These are phyloP conservation scores for Tuber melanosporum DNA, from an alignment of 495 filamentous ascomycete species.

Conservation along the genomic window DNA sequence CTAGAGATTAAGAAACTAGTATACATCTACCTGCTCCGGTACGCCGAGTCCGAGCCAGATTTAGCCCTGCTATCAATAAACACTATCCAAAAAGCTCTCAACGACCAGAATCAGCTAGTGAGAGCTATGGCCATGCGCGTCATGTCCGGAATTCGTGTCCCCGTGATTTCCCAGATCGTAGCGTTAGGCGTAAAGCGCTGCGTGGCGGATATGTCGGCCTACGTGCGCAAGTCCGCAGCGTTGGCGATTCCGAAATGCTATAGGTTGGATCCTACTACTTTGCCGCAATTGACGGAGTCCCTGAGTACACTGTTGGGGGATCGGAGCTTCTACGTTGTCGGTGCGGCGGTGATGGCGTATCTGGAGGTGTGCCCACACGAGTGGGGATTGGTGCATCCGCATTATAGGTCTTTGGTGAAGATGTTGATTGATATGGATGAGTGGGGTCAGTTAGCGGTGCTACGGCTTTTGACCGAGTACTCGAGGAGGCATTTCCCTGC, in stretches of 20 bases:
- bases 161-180: constrained; percentile 99
- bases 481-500: constrained; percentile 81
- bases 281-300: constrained; percentile 77
- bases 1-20: constrained; percentile 95
- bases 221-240: constrained; percentile 86
- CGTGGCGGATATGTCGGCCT: constrained; percentile 84
- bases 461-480: constrained; percentile 76
- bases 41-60: constrained; percentile 92
- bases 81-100: constrained; percentile 93
- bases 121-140: constrained; percentile 84
- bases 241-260: constrained; percentile 97
- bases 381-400: constrained; percentile 79
- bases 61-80: constrained; percentile 94
- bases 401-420: constrained; percentile 73
- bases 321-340: constrained; percentile 88
- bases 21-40: constrained; percentile 92
- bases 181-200: constrained; percentile 89
- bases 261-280: constrained; percentile 75
- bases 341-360: constrained; percentile 83
- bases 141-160: constrained; percentile 93
- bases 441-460: constrained; percentile 81
- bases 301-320: constrained; percentile 71
- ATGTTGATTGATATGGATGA: constrained; percentile 99
- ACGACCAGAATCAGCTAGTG: constrained; percentile 81
- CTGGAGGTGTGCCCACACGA: constrained; percentile 80